Percentiles rank a stretch among this genome's conserved stretches.
phyloP scores from a whole-genome alignment of 805 yeast species.

The Wickerhamiella allomyrinae region DNA sequence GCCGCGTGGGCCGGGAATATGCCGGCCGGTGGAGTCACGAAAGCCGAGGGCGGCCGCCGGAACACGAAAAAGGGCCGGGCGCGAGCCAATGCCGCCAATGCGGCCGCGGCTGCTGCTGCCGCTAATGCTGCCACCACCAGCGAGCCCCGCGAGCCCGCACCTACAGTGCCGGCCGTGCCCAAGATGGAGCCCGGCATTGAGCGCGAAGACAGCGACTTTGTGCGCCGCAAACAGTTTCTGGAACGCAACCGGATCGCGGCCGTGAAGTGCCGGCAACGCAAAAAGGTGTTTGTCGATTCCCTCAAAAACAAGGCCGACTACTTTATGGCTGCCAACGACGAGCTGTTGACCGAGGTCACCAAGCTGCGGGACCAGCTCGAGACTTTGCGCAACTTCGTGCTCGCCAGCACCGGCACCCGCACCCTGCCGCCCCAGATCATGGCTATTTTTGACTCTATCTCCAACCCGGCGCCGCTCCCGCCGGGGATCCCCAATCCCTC shows the following conservation, averaged over 20 bases:
- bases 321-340: slow-evolving; percentile 56
- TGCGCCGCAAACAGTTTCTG: slow-evolving; percentile 59
- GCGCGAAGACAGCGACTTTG: slow-evolving; percentile 14
- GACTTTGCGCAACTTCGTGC: slow-evolving; percentile 11
- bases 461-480: neutral
- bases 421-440: slow-evolving; percentile 14
- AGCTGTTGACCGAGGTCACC: slow-evolving; percentile 24
- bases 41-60: neutral
- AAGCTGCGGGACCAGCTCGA: slow-evolving; percentile 25
- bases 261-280: slow-evolving; percentile 84
- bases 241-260: slow-evolving; percentile 95
- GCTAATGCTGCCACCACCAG: no score
- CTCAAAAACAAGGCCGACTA: slow-evolving; percentile 68
- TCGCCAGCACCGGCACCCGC: slow-evolving; percentile 9
- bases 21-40: neutral
- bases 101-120: neutral
- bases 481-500: neutral
- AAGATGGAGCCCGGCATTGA: neutral
- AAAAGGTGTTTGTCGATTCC: slow-evolving; percentile 72
- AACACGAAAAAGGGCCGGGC: neutral
- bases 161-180: no score
- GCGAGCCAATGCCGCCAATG: neutral
- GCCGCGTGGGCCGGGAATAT: neutral
- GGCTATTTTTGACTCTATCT: slow-evolving; percentile 6
- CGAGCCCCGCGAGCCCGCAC: no score